Base-by-base conservation (phyloP, 495 filamentous ascomycete genomes). In the Chlorociboria aeruginascens region DNA sequence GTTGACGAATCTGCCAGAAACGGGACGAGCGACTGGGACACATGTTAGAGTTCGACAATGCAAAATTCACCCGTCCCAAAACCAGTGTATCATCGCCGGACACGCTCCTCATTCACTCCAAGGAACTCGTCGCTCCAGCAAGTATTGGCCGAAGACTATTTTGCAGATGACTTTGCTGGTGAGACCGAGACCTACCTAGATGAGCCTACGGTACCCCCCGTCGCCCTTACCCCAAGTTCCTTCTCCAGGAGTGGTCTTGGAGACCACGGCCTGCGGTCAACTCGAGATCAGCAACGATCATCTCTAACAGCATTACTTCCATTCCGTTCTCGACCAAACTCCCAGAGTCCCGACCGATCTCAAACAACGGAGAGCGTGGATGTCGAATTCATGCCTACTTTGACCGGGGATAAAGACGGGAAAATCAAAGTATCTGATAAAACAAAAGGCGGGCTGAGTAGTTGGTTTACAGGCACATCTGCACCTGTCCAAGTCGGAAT, bases 401-500 rank as follows among this genome's bases (percentile, higher is more conserved):
- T 60, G 7, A 56, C 57, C 8, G 57, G 57, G 10, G 57, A 60
- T 42, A 37, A 31, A 17, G 51, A 54, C 17, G 53, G 51, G 12
- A 11, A 51, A 7, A 52, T 54, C 10, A 52, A 53, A n/a, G 34
- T 56, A 13, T 51, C 48, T 33, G 54, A 71, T 62, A 59, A 52
- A 43, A 68, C 33, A 64, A 69, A 53, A 62, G 66, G 29, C 54
- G 66, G 52, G 59, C 43, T 77, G 37, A 66, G 66, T 30, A 67
- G 63, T 35, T 74, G 73, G 71, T 78, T 78, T 46, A 65, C 69
- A 41, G 73, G 74, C 12, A 67, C 69, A 34, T 72, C 71, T 7
- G 65, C 73, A 25, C 65, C 69, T 14, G 66, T 73, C 32, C 65
- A 64, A 14, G 52, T 73, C 20, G 64, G 64, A 33, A 51, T 69